Base-by-base conservation (phyloP, 192 early-diverging fungal species). In the Gaertneriomyces sp. region DNA sequence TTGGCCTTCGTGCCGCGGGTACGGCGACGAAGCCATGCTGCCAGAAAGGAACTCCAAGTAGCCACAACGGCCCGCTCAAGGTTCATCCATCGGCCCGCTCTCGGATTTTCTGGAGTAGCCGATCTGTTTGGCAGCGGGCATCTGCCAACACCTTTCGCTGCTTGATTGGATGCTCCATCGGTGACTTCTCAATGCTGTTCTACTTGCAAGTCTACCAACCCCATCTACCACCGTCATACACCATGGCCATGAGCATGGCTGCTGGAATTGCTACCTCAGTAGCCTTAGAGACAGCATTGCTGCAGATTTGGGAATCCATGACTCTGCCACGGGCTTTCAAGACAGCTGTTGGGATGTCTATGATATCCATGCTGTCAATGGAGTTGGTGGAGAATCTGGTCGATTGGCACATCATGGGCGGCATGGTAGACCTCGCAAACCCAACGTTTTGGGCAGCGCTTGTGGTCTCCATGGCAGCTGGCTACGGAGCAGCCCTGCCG, bases 291-390 rank as follows among this genome's bases (percentile, higher is more conserved):
- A 84, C 82, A 2, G 66, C 75, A 1, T 12, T 84, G 6, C 45
- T 84, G 10, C 54, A 44, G 6, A n/a, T 17, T 5, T 45, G 42
- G 33, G 64, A 66, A 38, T 52, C 53, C 14, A 66, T 66, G 64
- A 42, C 3, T 19, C 8, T 33, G 40, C 53, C 66, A 14, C 50
- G 54, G 11, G 75, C 80, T 16, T 80, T 81, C 69, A 75, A 74
- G 44, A 84, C 82, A 1, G 82, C 82, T 17, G 74, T 81, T 38
- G 82, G 80, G n/a, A 84, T 84, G 82, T 76, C 74, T 25, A 60
- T 84, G 63, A 76, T 77, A 33, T 79, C 77, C 1, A 84, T 84
- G 82, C 39, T 81, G 38, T 78, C 75, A 5, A 84, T 84, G 82
- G 82, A 84, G 59, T 53, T 72, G 0, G 74, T 75, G 9, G 82